Conservation (phyloP, 2,329 filamentous ascomycete genomes). For the Kalmusia sp. region DNA sequence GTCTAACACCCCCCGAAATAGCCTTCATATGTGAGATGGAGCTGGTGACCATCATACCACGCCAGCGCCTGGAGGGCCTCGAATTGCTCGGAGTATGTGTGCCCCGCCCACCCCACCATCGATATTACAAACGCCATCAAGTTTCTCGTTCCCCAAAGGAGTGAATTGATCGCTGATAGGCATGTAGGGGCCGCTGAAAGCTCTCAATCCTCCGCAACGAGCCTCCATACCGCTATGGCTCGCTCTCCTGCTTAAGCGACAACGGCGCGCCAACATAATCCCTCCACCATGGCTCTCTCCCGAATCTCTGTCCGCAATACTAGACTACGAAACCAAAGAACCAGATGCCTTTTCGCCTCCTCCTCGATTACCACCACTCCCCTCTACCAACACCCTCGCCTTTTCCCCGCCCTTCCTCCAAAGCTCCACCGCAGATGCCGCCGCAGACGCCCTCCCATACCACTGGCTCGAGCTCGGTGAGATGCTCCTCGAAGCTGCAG, state of each 20-base stretch:
- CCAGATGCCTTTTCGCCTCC: conserved; percentile 77
- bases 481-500: conserved; percentile 82
- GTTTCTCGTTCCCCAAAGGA: conserved; percentile 15
- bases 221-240: conserved; percentile 89
- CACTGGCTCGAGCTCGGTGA: conserved; percentile 95
- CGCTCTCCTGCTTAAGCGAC: conserved; percentile 90
- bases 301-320: conserved; percentile 75
- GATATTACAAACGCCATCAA: too few species aligned
- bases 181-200: conserved; percentile 75
- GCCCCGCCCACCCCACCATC: conserved; percentile 39
- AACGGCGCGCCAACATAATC: conserved; percentile 90
- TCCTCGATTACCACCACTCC: conserved; percentile 70
- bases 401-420: conserved; percentile 75
- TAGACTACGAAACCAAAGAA: conserved; percentile 79
- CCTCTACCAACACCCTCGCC: conserved; percentile 48
- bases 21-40: conserved; percentile 98
- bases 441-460: conserved; percentile 79
- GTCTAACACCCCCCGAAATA: conserved; percentile 84
- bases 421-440: conserved; percentile 73
- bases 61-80: conserved; percentile 86
- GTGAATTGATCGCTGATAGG: conserved; percentile 20
- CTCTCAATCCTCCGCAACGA: conserved; percentile 81
- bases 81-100: conserved; percentile 81
- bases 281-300: conserved; percentile 88
- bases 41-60: conserved; percentile 88